Evolutionary conservation across 139 green algal genomes (phyloP), one percentile per base, ranked within the genome.

Genomic region (Marvania coccoides): DNA sequence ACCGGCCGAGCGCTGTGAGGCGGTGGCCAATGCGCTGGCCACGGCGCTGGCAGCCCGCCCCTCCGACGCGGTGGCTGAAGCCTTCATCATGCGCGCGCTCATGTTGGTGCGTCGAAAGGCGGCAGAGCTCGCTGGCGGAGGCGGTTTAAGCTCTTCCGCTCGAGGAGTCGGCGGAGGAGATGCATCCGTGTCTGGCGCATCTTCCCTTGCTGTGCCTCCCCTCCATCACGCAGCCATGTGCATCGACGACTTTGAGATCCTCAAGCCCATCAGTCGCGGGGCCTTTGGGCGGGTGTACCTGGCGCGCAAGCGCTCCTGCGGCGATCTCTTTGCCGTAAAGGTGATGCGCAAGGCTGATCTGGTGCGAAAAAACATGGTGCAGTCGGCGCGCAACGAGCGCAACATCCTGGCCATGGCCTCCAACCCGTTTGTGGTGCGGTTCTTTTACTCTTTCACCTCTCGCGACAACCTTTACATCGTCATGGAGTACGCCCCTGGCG

Each of bases 281-380:
- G 93, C 92, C 2, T 97, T 92, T 79, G 93, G 93, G 0, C 78
- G 91, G 1, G 93, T 98, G 35, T 98, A 96, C 72, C 82, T 98
- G 13, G 91, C 86, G 2, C 70, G 80, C 54, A 98, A 98, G 71
- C 74, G 79, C 7, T 69, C 82, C 9, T 96, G 88, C 0, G 81
- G 83, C 2, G 84, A 93, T 61, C 38, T 89, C 30, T 91, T 80
- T 60, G 88, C 88, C 26, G 86, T 95, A 61, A 95, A 95, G 82
- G 80, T 83, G 34, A 89, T 98, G 81, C 81, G 86, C 24, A 98
- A 98, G 80, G 67, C 69, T 28, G 92, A 98, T 75, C 74, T 97
- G 29, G 82, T 98, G 39, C 81, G 87, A 24, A 98, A 97, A 75
- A 98, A 98, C 78, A 92, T 95, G 82, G 89, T 95, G 39, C 77